These are phyloP conservation scores for Cordyceps javanica DNA, from an alignment of 2,329 filamentous ascomycete genomes.

Conservation along the genomic window DNA sequence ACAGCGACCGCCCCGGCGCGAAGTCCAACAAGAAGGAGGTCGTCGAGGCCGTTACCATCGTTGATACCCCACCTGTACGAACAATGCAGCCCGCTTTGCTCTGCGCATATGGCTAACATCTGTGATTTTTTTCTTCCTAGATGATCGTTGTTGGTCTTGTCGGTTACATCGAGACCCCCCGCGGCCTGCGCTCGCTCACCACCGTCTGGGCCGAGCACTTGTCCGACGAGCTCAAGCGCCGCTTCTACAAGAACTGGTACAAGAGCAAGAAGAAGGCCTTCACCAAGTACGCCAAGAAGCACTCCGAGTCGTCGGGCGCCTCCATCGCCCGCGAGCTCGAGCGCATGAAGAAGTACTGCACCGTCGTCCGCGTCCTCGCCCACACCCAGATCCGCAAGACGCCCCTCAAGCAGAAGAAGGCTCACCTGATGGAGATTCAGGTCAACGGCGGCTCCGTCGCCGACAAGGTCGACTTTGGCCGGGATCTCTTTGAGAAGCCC, in stretches of 20 bases:
- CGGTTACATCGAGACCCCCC: slow-evolving; percentile 99
- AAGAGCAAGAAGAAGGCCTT: slow-evolving; percentile 99
- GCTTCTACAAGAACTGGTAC: slow-evolving; percentile 99
- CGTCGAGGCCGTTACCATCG: slow-evolving; percentile 79
- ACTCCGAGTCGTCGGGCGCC: slow-evolving; percentile 86
- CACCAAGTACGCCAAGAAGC: slow-evolving; percentile 99
- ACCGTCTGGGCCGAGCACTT: slow-evolving; percentile 99
- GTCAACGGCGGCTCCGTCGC: slow-evolving; percentile 94
- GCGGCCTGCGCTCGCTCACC: slow-evolving; percentile 97
- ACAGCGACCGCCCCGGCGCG: slow-evolving; percentile 96
- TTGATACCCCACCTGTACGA: slow-evolving; percentile 94
- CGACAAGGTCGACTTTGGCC: slow-evolving; percentile 95
- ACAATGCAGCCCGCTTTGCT: slow-evolving; percentile 76
- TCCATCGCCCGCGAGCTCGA: slow-evolving; percentile 96
- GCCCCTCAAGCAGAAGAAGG: slow-evolving; percentile 99
- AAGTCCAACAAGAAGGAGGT: slow-evolving; percentile 99
- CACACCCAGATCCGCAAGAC: slow-evolving; percentile 99
- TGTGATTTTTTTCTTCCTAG: slow-evolving; percentile 50
- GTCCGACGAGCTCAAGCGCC: slow-evolving; percentile 96
- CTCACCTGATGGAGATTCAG: slow-evolving; percentile 99
- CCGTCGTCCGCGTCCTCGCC: slow-evolving; percentile 95
- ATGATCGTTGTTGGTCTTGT: slow-evolving; percentile 99
- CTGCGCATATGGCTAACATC: slow-evolving; percentile 67
- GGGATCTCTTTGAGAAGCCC: slow-evolving; percentile 98
- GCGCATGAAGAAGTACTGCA: slow-evolving; percentile 99